Evolutionary conservation across 1,284 basidiomycete species (phyloP).

Genomic region (Cutaneotrichosporon sp.): DNA sequence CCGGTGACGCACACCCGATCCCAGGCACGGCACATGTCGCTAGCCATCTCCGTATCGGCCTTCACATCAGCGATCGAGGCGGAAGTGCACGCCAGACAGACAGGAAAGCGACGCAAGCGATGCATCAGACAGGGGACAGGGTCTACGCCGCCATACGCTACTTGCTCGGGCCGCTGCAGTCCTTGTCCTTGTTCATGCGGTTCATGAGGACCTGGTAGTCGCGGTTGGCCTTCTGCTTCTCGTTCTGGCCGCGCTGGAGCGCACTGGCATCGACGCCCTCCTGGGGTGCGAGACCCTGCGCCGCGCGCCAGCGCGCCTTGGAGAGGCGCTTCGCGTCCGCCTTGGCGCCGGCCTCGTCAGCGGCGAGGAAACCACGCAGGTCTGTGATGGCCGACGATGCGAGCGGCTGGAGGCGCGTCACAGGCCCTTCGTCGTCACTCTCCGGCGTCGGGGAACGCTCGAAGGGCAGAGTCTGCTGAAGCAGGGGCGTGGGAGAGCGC

Average conservation of each 20-base stretch:
- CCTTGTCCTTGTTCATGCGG: slow-evolving; percentile 43
- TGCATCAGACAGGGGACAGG: neutral
- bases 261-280: slow-evolving; percentile 32
- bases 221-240: slow-evolving; percentile 48
- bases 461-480: slow-evolving; percentile 20
- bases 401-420: slow-evolving; percentile 58
- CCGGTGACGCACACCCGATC: too few relatives aligned
- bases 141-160: neutral
- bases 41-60: too few relatives aligned
- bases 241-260: slow-evolving; percentile 33
- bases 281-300: slow-evolving; percentile 52
- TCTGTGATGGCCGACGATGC: slow-evolving; percentile 74
- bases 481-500: slow-evolving; percentile 14
- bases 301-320: slow-evolving; percentile 71
- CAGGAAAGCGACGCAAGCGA: too few relatives aligned
- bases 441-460: slow-evolving; percentile 35
- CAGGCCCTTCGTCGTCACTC: slow-evolving; percentile 44
- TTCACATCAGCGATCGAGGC: too few relatives aligned
- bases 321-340: slow-evolving; percentile 65
- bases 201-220: slow-evolving; percentile 51
- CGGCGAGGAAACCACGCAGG: slow-evolving; percentile 73
- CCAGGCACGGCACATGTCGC: too few relatives aligned
- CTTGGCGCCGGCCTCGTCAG: slow-evolving; percentile 67
- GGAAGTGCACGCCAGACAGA: too few relatives aligned
- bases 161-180: neutral